phyloP scores from a whole-genome alignment of 2,329 filamentous ascomycete species.

The Cadophora gregata region DNA sequence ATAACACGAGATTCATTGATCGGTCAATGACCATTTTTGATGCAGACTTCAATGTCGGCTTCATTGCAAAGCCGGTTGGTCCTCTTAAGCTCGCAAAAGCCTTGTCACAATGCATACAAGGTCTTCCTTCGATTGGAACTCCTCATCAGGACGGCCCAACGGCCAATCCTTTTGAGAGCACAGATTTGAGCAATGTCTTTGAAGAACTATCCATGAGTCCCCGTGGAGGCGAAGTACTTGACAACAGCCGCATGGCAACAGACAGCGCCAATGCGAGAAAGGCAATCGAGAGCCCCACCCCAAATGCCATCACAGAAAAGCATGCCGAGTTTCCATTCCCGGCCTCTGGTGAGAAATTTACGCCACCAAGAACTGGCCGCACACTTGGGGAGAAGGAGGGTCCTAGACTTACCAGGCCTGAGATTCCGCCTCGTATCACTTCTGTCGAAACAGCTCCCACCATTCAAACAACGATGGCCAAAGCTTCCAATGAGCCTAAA shows the following conservation, averaged over 20 bases:
- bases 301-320: conserved; percentile 38
- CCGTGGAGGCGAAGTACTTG: conserved; percentile 39
- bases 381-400: not conserved
- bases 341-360: conserved; percentile 7
- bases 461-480: not conserved
- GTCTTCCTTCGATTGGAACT: conserved; percentile 27
- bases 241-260: conserved; percentile 43
- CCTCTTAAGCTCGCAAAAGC: conserved; percentile 44
- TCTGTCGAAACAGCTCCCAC: not conserved
- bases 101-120: conserved; percentile 38
- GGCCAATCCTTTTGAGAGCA: conserved; percentile 24
- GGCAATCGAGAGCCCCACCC: conserved; percentile 42
- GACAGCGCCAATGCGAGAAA: conserved; percentile 44
- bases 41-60: conserved; percentile 37
- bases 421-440: not conserved
- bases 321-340: conserved; percentile 43
- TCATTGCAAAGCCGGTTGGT: conserved; percentile 43
- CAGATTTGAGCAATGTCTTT: conserved; percentile 40
- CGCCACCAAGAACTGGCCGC: conserved; percentile 5
- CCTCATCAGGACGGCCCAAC: conserved; percentile 26
- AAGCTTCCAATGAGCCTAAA: not conserved
- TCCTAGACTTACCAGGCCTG: not conserved
- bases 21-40: conserved; percentile 27
- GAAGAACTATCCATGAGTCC: conserved; percentile 39
- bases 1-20: conserved; percentile 37